Evolutionary conservation across 768 basidiomycete species (phyloP).

Genomic region (Goffeauzyma gilvescens): DNA sequence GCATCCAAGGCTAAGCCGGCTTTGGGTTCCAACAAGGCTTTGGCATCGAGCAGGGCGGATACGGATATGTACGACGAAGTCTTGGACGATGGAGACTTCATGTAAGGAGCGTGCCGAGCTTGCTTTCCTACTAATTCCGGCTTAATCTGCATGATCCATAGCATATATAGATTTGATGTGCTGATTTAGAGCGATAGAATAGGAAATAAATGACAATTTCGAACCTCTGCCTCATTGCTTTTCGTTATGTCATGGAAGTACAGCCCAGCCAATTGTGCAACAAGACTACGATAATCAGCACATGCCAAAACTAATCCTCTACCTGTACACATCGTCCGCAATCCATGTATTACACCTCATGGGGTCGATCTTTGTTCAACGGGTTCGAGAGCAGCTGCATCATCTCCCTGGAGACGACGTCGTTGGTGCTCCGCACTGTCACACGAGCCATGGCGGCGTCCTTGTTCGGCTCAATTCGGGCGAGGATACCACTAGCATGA

Average conservation of each 20-base stretch:
- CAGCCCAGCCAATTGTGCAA: neutral
- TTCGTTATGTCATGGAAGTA: neutral
- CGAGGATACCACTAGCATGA: conserved; percentile 47
- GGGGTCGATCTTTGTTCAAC: conserved; percentile 19
- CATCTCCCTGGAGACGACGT: conserved; percentile 44
- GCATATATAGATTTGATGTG: neutral
- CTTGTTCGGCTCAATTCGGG: conserved; percentile 81
- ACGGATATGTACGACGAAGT: neutral
- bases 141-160: neutral
- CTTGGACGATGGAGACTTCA: conserved; percentile 1
- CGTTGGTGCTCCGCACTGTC: conserved; percentile 87
- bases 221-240: neutral
- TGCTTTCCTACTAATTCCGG: neutral
- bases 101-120: neutral
- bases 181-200: neutral
- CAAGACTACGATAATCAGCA: neutral
- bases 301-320: neutral
- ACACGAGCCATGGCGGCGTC: conserved; percentile 92
- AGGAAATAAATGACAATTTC: neutral
- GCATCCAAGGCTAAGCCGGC: conserved; percentile 45
- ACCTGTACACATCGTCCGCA: neutral
- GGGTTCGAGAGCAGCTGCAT: conserved; percentile 29
- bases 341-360: neutral
- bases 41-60: neutral
- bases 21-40: conserved; percentile 57